Percentiles rank a stretch among this genome's conserved stretches.
These are phyloP conservation scores for Mortierella sp. DNA, from an alignment of 371 early-diverging fungal species.

Conservation along the genomic window DNA sequence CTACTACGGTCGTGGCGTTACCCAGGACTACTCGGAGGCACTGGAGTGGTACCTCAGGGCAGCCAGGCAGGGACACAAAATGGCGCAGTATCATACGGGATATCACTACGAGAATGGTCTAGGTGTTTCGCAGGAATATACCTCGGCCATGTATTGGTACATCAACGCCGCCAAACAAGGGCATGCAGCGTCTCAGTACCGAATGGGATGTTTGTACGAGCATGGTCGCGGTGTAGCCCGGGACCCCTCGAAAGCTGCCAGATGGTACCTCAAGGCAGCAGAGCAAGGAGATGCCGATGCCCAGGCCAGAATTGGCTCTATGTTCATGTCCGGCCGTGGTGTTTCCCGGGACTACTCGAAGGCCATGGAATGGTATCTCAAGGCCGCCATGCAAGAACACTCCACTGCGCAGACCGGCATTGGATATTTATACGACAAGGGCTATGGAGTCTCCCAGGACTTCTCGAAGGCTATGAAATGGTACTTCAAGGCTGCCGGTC, in stretches of 20 bases:
- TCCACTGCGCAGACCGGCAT: not conserved
- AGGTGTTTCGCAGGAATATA: slow-evolving; percentile 54
- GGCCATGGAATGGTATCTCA: not conserved
- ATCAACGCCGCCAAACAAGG: slow-evolving; percentile 59
- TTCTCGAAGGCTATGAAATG: slow-evolving; percentile 49
- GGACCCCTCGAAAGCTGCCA: too few relatives aligned
- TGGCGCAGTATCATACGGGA: slow-evolving; percentile 59
- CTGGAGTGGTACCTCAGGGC: not conserved
- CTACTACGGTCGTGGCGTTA: not conserved
- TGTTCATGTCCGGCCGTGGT: not conserved
- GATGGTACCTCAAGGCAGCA: not conserved
- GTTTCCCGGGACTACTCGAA: not conserved
- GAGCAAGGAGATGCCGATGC: not conserved
- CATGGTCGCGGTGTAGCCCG: too few relatives aligned
- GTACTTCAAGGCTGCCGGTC: slow-evolving; percentile 72
- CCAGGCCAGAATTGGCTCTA: not conserved
- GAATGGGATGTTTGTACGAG: not conserved
- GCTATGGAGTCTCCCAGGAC: slow-evolving; percentile 18
- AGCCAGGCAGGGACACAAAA: not conserved
- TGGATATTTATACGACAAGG: slow-evolving; percentile 8
- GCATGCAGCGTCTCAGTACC: not conserved
- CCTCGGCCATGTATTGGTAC: slow-evolving; percentile 60
- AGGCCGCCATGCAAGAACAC: not conserved
- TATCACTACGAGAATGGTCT: slow-evolving; percentile 65
- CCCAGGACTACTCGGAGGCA: not conserved